Base-by-base conservation (phyloP, 2,329 filamentous ascomycete species). In the Nemania serpens region DNA sequence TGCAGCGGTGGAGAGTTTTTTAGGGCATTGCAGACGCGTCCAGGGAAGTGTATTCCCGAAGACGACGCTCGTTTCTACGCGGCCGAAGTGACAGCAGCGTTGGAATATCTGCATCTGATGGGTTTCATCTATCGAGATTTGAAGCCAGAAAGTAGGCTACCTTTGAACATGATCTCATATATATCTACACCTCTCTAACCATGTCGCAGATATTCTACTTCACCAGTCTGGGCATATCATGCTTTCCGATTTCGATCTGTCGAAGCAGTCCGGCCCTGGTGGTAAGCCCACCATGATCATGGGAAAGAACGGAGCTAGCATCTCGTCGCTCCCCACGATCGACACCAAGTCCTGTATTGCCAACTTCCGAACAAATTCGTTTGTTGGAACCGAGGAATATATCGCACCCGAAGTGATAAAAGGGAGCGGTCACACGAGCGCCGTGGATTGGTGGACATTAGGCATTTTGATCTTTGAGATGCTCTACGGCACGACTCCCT, bases 141-240 rank as follows among this genome's bases (percentile, higher is more conserved):
- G 71, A 99, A 99, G 79, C 95, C 95, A 67, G 95, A 99, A 79
- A 99, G 93, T 97, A 82, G 70, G 91, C 36, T 39, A 12, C 11
- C 15, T 50, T 65, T 41, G 42, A 36, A 5, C 4, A 39, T 39
- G 42, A 48, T 34, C 36, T 41, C 15, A 20, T 61, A 9, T 5
- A 34, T 2, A 10, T 39, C 12, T 5, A 42, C 6, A 11, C 52
- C 11, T 5, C 42, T 39, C 80, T 84, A 71, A 83, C 68, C 25
- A 42, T 3, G 41, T 5, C 39, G 6, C 68, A 97, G 93, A 99
- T 71, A 99, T 99, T 67, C 83, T 99, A 13, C 87, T 99, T 20
- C 95, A 99, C 75, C 95, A 99, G 76, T 98, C 95, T n/a, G 95
- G 95, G 15, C 95, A 99, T 77, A 99, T 99, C 70, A 99, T 99